Evolutionary conservation across 139 green algal genomes (phyloP), one percentile per base, ranked within the genome.

Genomic region (Chlamydomonas sphaeroides): DNA sequence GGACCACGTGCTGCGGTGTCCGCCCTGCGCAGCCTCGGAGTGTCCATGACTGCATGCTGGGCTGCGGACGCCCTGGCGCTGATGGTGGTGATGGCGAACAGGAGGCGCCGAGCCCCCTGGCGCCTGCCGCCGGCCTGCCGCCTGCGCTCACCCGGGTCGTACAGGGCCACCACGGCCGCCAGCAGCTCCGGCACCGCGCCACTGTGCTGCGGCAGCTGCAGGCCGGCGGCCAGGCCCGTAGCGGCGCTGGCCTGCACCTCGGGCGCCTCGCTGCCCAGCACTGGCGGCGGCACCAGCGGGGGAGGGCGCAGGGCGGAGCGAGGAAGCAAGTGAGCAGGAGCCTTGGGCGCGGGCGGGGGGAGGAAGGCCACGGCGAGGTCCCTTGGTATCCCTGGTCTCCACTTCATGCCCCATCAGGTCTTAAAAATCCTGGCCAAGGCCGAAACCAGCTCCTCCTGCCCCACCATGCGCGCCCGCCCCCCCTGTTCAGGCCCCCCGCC

Each of bases 211-310:
- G 45, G 45, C 74, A 79, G 48, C 73, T 80, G 66, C 75, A 90
- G 4, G 0, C 85, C 89, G 1, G 84, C 76, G 8, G 87, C 84
- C 36, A 94, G 88, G 7, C 84, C 89, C 21, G 79, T 74, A 15
- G 86, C 90, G 17, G 89, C 84, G 23, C 84, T 82, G 11, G 41
- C 56, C 51, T 91, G 82, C 48, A 93, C 92, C 69, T 95, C 87
- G 39, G 49, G 57, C n/a, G 71, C 51, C 48, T 85, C 38, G 42
- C 28, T 86, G 63, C n/a, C 73, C 66, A 74, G 25, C 68, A 80
- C 74, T 80, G 74, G 17, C 20, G 3, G 66, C 8, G 25, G 28
- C 23, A 11, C 33, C n/a, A 5, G 3, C 35, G 69, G 48, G 62
- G 75, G 78, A 77, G 71, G n/a, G n/a, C n/a, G 63, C 48, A 62